A percentile compares a stretch with the other conserved stretches of the same genome.
These are phyloP conservation scores for Phaeosphaeriaceae sp. DNA, from an alignment of 2,329 filamentous ascomycete genomes.

Conservation along the genomic window DNA sequence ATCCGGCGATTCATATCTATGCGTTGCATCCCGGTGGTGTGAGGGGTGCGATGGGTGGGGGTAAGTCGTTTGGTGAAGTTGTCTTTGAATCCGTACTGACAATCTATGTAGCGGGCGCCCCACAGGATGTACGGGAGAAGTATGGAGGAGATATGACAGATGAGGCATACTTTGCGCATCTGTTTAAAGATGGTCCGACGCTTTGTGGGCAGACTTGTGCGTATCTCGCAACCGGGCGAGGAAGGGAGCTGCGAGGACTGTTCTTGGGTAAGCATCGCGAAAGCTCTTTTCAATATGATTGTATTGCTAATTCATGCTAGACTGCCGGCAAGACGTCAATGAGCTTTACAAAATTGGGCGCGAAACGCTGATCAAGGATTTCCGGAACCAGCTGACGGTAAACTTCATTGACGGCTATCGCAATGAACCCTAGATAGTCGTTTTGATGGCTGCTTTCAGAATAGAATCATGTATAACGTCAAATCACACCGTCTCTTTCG, in stretches of 20 bases:
- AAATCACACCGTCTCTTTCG: constrained; percentile 31
- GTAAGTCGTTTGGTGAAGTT: constrained; percentile 18
- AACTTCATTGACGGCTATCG: constrained; percentile 41
- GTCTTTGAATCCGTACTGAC: background rate
- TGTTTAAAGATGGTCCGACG: constrained; percentile 37
- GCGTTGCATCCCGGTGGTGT: constrained; percentile 42
- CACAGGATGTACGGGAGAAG: constrained; percentile 32
- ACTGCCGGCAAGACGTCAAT: constrained; percentile 39
- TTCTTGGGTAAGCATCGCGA: constrained; percentile 27
- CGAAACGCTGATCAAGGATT: constrained; percentile 34
- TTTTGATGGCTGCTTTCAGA: background rate
- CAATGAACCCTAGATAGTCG: constrained; percentile 33
- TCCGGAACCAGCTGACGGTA: constrained; percentile 33
- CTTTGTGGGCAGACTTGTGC: constrained; percentile 42
- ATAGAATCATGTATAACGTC: background rate
- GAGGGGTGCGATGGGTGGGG: constrained; percentile 32
- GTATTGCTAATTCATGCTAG: constrained; percentile 7
- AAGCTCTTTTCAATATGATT: background rate
- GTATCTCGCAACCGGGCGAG: constrained; percentile 35
- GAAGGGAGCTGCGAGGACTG: constrained; percentile 35
- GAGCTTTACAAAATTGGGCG: constrained; percentile 32
- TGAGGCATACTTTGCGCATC: constrained; percentile 29
- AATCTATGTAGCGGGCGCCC: constrained; percentile 21
- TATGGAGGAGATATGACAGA: constrained; percentile 33
- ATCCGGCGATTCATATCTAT: constrained; percentile 37